These are phyloP conservation scores for Alternaria solani DNA, from an alignment of 2,329 filamentous ascomycete genomes.

Conservation along the genomic window DNA sequence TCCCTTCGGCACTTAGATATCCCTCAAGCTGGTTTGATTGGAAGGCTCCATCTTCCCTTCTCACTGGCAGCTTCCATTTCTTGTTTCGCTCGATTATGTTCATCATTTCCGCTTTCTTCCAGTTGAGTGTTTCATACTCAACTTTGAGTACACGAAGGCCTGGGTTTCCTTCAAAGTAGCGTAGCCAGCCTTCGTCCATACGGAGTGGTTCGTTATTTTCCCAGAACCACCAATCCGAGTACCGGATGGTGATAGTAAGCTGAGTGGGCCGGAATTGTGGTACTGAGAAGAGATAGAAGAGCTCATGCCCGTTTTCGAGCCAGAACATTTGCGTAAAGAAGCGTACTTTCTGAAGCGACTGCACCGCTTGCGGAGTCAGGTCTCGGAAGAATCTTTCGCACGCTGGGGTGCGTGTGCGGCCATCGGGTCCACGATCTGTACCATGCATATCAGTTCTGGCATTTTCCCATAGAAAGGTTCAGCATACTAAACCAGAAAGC, in stretches of 20 bases:
- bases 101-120: constrained; percentile 24
- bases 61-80: constrained; percentile 13
- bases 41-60: background rate
- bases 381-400: constrained; percentile 10
- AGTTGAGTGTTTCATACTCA: constrained; percentile 21
- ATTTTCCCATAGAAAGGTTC: background rate
- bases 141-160: constrained; percentile 16
- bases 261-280: constrained; percentile 11
- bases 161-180: constrained; percentile 3
- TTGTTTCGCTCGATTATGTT: constrained; percentile 20
- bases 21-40: constrained; percentile 7
- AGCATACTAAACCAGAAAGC: constrained; percentile 20
- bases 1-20: constrained; percentile 17
- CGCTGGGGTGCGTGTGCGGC: constrained; percentile 2
- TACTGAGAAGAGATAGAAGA: background rate
- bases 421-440: constrained; percentile 15
- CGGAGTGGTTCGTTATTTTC: constrained; percentile 90
- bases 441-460: background rate
- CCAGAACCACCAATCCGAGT: constrained; percentile 72
- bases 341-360: constrained; percentile 17
- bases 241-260: constrained; percentile 58
- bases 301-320: constrained; percentile 7
- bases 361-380: constrained; percentile 1
- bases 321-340: constrained; percentile 23
- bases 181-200: constrained; percentile 13